Evolutionary conservation across 2,329 filamentous ascomycete species (phyloP).

Genomic region (Mariannaea elegans): DNA sequence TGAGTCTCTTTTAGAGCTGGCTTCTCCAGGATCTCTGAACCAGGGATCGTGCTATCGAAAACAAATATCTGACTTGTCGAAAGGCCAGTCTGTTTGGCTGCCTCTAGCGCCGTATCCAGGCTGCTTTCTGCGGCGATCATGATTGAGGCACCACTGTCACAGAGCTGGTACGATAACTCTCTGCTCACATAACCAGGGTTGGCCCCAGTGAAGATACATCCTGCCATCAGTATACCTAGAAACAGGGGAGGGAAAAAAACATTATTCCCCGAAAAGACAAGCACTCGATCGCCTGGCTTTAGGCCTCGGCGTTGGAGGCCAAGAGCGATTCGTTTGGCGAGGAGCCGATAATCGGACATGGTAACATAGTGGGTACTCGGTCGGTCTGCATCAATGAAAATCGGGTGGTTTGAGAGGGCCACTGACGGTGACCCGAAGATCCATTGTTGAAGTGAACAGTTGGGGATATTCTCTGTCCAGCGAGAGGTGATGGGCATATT

Average conservation of each 20-base stretch:
- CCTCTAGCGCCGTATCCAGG: slow-evolving; percentile 72
- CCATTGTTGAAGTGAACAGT: slow-evolving; percentile 62
- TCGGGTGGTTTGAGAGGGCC: slow-evolving; percentile 51
- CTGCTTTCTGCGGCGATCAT: slow-evolving; percentile 68
- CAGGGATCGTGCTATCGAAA: slow-evolving; percentile 66
- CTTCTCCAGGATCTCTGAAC: slow-evolving; percentile 22
- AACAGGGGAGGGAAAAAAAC: slow-evolving; percentile 77
- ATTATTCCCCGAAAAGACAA: slow-evolving; percentile 80
- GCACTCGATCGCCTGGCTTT: slow-evolving; percentile 71
- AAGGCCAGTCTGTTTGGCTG: slow-evolving; percentile 67
- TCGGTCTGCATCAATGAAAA: slow-evolving; percentile 70
- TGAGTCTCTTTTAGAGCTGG: slow-evolving; percentile 1
- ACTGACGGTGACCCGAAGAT: slow-evolving; percentile 59
- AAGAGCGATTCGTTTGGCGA: slow-evolving; percentile 75
- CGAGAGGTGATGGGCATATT: slow-evolving; percentile 58
- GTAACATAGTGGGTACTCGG: slow-evolving; percentile 75
- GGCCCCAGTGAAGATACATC: slow-evolving; percentile 79
- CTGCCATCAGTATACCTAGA: slow-evolving; percentile 78
- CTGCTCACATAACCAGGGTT: slow-evolving; percentile 73
- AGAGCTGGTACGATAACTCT: slow-evolving; percentile 79
- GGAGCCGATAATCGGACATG: slow-evolving; percentile 69
- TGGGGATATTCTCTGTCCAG: slow-evolving; percentile 54
- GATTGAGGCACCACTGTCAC: slow-evolving; percentile 73
- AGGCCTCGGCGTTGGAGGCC: slow-evolving; percentile 73
- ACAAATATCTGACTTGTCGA: slow-evolving; percentile 66